These are phyloP conservation scores for Didymella exigua DNA, from an alignment of 2,329 filamentous ascomycete species.

Conservation along the genomic window DNA sequence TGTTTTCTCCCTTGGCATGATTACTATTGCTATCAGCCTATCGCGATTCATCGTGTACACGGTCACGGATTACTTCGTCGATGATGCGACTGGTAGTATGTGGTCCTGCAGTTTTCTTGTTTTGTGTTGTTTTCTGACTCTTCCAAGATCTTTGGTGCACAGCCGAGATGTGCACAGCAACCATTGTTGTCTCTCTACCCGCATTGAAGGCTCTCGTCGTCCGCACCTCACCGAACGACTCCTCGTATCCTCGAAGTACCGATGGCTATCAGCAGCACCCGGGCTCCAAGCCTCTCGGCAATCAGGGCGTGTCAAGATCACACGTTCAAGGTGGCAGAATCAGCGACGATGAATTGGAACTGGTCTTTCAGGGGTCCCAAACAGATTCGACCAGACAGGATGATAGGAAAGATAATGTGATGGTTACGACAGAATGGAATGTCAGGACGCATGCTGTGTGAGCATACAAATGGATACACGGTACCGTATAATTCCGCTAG, in stretches of 20 bases:
- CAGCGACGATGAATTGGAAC: conserved; percentile 27
- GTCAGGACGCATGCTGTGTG: conserved; percentile 19
- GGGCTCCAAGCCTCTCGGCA: conserved; percentile 4
- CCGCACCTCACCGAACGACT: conserved; percentile 9
- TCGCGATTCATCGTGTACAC: conserved; percentile 29
- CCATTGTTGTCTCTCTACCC: conserved; percentile 29
- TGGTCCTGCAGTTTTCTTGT: not conserved
- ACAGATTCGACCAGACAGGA: conserved; percentile 10
- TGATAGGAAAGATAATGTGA: conserved; percentile 23
- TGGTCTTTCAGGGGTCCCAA: conserved; percentile 22
- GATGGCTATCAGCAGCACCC: conserved; percentile 20
- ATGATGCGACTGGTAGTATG: conserved; percentile 30
- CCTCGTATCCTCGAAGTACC: conserved; percentile 19
- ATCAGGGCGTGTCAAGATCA: conserved; percentile 6
- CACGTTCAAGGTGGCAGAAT: conserved; percentile 14
- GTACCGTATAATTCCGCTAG: no score
- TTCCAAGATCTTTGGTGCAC: conserved; percentile 28
- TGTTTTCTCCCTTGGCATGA: conserved; percentile 28
- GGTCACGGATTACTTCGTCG: conserved; percentile 21
- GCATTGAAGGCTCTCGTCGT: conserved; percentile 26
- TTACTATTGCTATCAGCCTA: conserved; percentile 31
- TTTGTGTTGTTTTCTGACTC: not conserved
- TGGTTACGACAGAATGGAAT: conserved; percentile 20
- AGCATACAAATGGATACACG: not conserved
- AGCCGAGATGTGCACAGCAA: conserved; percentile 31